Percentiles rank a stretch among this genome's conserved stretches.
Evolutionary conservation across 2,329 filamentous ascomycete species (phyloP).

Genomic region (Fusarium chuoi): DNA sequence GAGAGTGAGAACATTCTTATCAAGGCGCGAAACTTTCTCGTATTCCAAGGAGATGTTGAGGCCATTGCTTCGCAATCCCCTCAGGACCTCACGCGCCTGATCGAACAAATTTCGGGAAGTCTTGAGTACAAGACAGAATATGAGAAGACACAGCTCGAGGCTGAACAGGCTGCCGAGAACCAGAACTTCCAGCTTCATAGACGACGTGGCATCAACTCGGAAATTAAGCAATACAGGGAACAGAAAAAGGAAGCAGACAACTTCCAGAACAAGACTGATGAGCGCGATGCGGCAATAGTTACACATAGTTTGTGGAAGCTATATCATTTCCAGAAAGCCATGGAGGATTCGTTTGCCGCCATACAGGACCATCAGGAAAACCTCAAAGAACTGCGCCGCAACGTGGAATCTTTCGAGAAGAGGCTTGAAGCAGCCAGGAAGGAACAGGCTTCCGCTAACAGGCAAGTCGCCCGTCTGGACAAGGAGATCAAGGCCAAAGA

Average conservation of each 20-base stretch:
- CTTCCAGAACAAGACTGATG: conserved; percentile 89
- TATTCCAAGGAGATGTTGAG: conserved; percentile 98
- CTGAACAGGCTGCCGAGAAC: conserved; percentile 87
- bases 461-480: conserved; percentile 84
- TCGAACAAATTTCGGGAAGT: conserved; percentile 97
- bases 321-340: conserved; percentile 91
- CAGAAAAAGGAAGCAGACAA: conserved; percentile 96
- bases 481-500: conserved; percentile 86
- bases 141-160: conserved; percentile 86
- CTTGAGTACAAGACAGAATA: conserved; percentile 95
- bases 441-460: conserved; percentile 81
- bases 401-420: conserved; percentile 84
- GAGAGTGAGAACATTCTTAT: conserved; percentile 97
- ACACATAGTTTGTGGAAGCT: conserved; percentile 97
- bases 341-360: conserved; percentile 89
- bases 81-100: conserved; percentile 89
- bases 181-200: conserved; percentile 89
- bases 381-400: conserved; percentile 89
- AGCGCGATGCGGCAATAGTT: conserved; percentile 90
- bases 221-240: conserved; percentile 97
- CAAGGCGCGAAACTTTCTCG: conserved; percentile 96
- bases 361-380: conserved; percentile 96
- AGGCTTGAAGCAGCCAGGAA: conserved; percentile 83
- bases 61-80: conserved; percentile 95
- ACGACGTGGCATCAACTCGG: conserved; percentile 93